phyloP scores from a whole-genome alignment of 495 filamentous ascomycete genomes.

The Hyaloscypha hepaticicola region DNA sequence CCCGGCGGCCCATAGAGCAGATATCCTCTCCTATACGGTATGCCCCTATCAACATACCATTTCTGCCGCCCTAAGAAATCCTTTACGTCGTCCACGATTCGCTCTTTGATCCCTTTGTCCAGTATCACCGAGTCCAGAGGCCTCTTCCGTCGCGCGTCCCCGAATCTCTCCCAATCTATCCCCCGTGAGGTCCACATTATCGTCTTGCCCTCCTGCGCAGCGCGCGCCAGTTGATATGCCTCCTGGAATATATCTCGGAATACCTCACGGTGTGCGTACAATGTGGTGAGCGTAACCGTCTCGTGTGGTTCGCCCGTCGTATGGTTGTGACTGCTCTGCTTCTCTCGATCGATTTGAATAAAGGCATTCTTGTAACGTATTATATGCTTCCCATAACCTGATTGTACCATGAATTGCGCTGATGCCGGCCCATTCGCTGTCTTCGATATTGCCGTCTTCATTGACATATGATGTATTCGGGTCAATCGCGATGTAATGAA shows the following conservation, averaged over 20 bases:
- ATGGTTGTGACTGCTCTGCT: conserved; percentile 69
- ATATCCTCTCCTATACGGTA: conserved; percentile 92
- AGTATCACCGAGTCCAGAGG: conserved; percentile 86
- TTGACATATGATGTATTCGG: conserved; percentile 48
- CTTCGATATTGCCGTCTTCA: conserved; percentile 35
- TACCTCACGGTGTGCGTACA: conserved; percentile 82
- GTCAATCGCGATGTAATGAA: conserved; percentile 45
- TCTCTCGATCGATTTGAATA: conserved; percentile 80
- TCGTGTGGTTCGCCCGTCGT: conserved; percentile 87
- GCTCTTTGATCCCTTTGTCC: conserved; percentile 80
- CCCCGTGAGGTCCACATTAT: conserved; percentile 82
- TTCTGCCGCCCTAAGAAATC: conserved; percentile 75
- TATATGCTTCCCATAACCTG: conserved; percentile 84
- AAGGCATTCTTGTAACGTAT: conserved; percentile 83
- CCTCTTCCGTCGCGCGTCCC: conserved; percentile 81
- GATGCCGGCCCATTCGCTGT: conserved; percentile 48
- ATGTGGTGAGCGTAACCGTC: conserved; percentile 86
- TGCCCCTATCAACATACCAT: conserved; percentile 94
- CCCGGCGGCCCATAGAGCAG: conserved; percentile 92
- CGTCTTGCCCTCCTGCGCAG: conserved; percentile 88
- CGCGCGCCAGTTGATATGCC: conserved; percentile 72
- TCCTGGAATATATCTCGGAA: conserved; percentile 85
- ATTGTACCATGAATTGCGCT: conserved; percentile 77
- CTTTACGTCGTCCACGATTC: conserved; percentile 78
- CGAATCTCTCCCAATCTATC: conserved; percentile 82